Evolutionary conservation across 768 basidiomycete species (phyloP).

Genomic region (Phylloporus scabripes): DNA sequence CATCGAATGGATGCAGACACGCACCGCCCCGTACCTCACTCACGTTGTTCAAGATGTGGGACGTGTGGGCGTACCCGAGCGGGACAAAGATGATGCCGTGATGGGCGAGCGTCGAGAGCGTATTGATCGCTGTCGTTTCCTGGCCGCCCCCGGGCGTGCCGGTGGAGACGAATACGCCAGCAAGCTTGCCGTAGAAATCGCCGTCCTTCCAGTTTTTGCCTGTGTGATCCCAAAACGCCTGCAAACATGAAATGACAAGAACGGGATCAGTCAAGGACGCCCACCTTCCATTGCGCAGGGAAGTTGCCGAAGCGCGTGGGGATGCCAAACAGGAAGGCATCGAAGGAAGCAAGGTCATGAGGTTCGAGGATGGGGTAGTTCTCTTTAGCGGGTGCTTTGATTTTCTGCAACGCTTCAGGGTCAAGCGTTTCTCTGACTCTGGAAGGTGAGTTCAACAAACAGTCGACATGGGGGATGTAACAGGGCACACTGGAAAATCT

Average conservation of each 20-base stretch:
- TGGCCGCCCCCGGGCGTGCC: constrained; percentile 80
- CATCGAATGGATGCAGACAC: constrained; percentile 11
- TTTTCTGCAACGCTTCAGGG: no score
- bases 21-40: constrained; percentile 54
- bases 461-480: background rate
- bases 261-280: constrained; percentile 3
- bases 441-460: background rate
- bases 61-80: constrained; percentile 56
- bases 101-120: constrained; percentile 58
- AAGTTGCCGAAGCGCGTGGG: constrained; percentile 80
- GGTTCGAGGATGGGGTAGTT: constrained; percentile 64
- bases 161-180: constrained; percentile 67
- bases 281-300: constrained; percentile 74
- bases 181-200: constrained; percentile 68
- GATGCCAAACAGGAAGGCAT: constrained; percentile 73
- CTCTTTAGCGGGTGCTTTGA: constrained; percentile 64
- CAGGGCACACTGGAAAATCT: constrained; percentile 49
- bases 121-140: constrained; percentile 48
- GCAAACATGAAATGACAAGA: background rate
- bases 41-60: constrained; percentile 38
- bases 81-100: constrained; percentile 73
- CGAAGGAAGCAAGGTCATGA: constrained; percentile 49
- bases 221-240: constrained; percentile 75
- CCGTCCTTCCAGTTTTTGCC: constrained; percentile 60
- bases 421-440: constrained; percentile 84